Percentiles rank a stretch among this genome's conserved stretches.
Evolutionary conservation across 169 alveolate species (phyloP).

Genomic region (Cryptosporidium canis): DNA sequence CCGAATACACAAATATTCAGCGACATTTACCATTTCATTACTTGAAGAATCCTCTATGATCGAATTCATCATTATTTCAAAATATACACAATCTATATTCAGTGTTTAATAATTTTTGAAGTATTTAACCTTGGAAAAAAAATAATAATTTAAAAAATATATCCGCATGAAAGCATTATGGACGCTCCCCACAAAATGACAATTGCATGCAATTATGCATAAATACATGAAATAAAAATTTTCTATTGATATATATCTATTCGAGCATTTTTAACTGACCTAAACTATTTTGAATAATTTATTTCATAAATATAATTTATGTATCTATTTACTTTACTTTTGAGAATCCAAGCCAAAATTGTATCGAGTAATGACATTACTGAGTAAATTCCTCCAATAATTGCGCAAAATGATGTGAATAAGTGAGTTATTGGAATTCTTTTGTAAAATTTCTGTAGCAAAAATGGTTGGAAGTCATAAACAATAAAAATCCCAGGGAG

Average conservation of each 20-base stretch:
- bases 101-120: background rate
- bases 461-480: slow-evolving; percentile 69
- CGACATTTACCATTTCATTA: slow-evolving; percentile 49
- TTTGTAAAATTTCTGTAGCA: slow-evolving; percentile 14
- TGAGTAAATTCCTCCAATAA: slow-evolving; percentile 72
- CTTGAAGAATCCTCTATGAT: background rate
- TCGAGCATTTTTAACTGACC: background rate
- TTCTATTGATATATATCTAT: background rate
- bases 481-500: slow-evolving; percentile 74
- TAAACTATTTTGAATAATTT: background rate
- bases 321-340: background rate
- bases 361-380: slow-evolving; percentile 56
- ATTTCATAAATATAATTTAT: background rate
- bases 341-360: slow-evolving; percentile 5
- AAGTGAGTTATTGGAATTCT: slow-evolving; percentile 53
- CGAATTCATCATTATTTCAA: slow-evolving; percentile 1
- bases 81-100: background rate
- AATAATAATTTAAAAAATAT: background rate
- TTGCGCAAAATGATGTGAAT: slow-evolving; percentile 60
- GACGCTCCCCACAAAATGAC: background rate
- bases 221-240: background rate
- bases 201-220: background rate
- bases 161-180: background rate
- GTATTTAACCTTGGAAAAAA: background rate
- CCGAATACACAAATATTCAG: slow-evolving; percentile 67